Evolutionary conservation across 495 filamentous ascomycete species (phyloP).

Genomic region (Xylaria longipes): DNA sequence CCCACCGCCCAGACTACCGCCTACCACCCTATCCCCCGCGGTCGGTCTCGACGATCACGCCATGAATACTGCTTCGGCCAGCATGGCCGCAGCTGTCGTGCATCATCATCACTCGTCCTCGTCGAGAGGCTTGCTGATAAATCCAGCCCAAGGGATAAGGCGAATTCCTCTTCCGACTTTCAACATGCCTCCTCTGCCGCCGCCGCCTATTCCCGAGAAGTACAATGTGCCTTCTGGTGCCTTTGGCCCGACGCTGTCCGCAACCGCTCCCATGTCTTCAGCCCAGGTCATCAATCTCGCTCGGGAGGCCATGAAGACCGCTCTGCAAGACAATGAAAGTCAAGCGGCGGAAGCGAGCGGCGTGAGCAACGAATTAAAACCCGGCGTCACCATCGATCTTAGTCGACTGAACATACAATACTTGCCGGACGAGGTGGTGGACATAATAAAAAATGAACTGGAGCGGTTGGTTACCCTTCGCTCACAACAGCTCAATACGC

Average conservation of each 20-base stretch:
- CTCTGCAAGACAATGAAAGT: conserved; percentile 70
- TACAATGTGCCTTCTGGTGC: conserved; percentile 38
- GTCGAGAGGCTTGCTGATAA: conserved; percentile 48
- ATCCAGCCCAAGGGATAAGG: conserved; percentile 45
- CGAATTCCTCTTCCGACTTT: conserved; percentile 45
- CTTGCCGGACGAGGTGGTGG: conserved; percentile 87
- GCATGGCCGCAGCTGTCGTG: conserved; percentile 38
- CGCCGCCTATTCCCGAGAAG: conserved; percentile 44
- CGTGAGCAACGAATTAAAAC: conserved; percentile 73
- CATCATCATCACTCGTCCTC: conserved; percentile 35
- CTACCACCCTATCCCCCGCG: conserved; percentile 10
- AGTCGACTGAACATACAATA: conserved; percentile 79
- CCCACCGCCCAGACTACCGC: not conserved
- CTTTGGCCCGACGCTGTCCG: conserved; percentile 46
- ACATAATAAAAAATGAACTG: conserved; percentile 90
- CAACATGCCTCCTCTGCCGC: conserved; percentile 41
- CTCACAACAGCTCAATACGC: not conserved
- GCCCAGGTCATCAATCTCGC: conserved; percentile 63
- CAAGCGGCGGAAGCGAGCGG: conserved; percentile 71
- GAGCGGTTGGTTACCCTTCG: conserved; percentile 67
- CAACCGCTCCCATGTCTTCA: conserved; percentile 50
- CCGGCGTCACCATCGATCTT: conserved; percentile 85
- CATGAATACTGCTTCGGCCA: conserved; percentile 40
- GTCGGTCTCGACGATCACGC: conserved; percentile 11
- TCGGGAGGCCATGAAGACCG: conserved; percentile 68